phyloP scores from a whole-genome alignment of 1,139 yeast species.

The Geotrichum restrictum region DNA sequence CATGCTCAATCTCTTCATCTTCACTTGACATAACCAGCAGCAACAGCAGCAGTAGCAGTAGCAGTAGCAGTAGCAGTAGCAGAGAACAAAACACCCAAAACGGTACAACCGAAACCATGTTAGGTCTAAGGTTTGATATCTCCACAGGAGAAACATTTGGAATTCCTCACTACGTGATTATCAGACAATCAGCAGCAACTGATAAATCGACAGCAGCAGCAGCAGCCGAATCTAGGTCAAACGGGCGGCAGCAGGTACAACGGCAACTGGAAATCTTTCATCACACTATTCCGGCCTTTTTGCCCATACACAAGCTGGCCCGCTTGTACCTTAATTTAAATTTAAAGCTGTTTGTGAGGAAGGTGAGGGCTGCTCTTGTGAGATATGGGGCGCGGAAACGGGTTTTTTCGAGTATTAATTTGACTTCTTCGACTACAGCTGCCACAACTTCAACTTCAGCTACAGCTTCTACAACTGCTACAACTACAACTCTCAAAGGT shows the following conservation, averaged over 20 bases:
- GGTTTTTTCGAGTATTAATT: too few relatives aligned
- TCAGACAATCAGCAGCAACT: neutral
- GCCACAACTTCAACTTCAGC: too few relatives aligned
- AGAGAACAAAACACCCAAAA: too few relatives aligned
- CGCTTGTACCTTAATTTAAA: constrained; percentile 12
- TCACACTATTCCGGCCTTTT: constrained; percentile 18
- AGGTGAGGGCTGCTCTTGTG: constrained; percentile 2
- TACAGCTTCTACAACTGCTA: too few relatives aligned
- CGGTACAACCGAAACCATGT: neutral
- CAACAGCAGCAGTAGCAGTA: too few relatives aligned
- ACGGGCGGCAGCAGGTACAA: too few relatives aligned
- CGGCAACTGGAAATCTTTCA: constrained; percentile 11
- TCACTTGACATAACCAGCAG: too few relatives aligned
- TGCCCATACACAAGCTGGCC: constrained; percentile 10
- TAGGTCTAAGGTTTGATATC: constrained; percentile 16
- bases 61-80: too few relatives aligned
- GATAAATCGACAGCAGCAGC: neutral
- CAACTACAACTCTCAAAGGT: too few relatives aligned
- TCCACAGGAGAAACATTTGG: neutral
- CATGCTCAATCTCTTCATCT: neutral
- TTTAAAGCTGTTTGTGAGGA: constrained; percentile 3
- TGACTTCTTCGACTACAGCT: too few relatives aligned
- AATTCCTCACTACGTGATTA: constrained; percentile 8
- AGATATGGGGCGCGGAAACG: too few relatives aligned
- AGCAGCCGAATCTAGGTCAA: too few relatives aligned